A percentile compares a stretch with the other conserved stretches of the same genome.
phyloP scores from a whole-genome alignment of 176 grass and related monocot species.

The Aegilops umbellulata region DNA sequence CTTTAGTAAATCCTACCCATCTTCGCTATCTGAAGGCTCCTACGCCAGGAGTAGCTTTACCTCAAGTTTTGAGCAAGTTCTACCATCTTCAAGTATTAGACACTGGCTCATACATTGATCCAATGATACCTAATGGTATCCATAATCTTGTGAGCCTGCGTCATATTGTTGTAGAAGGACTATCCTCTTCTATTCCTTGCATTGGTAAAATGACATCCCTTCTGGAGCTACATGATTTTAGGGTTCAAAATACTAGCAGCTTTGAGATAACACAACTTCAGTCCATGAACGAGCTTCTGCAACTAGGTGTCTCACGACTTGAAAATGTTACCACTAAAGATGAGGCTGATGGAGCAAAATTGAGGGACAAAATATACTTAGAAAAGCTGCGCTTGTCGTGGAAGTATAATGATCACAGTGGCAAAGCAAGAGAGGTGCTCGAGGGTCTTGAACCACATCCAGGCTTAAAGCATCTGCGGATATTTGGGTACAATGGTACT shows the following conservation, averaged over 20 bases:
- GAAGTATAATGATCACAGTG: not conserved
- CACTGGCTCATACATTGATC: not conserved
- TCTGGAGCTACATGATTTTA: conserved; percentile 15
- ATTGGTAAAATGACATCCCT: conserved; percentile 31
- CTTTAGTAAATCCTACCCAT: conserved; percentile 25
- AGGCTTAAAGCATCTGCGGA: conserved; percentile 6
- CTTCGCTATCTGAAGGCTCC: conserved; percentile 20
- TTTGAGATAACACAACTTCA: conserved; percentile 23
- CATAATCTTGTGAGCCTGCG: conserved; percentile 12
- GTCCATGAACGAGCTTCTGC: conserved; percentile 19
- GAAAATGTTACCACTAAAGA: not conserved
- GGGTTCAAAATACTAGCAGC: not conserved
- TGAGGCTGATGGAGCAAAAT: not conserved
- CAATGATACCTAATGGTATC: not conserved
- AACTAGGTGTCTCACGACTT: conserved; percentile 5
- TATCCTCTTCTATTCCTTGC: not conserved
- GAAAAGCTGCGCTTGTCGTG: conserved; percentile 26
- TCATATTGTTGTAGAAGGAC: not conserved
- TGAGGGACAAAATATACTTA: conserved; percentile 29
- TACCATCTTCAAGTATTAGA: conserved; percentile 50
- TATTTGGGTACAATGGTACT: conserved; percentile 21
- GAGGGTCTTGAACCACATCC: conserved; percentile 31
- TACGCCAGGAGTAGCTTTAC: not conserved
- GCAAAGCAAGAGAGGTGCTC: conserved; percentile 2
- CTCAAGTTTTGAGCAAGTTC: conserved; percentile 9